These are phyloP conservation scores for Akanthomyces uredinophilus DNA, from an alignment of 2,329 filamentous ascomycete species.

Conservation along the genomic window DNA sequence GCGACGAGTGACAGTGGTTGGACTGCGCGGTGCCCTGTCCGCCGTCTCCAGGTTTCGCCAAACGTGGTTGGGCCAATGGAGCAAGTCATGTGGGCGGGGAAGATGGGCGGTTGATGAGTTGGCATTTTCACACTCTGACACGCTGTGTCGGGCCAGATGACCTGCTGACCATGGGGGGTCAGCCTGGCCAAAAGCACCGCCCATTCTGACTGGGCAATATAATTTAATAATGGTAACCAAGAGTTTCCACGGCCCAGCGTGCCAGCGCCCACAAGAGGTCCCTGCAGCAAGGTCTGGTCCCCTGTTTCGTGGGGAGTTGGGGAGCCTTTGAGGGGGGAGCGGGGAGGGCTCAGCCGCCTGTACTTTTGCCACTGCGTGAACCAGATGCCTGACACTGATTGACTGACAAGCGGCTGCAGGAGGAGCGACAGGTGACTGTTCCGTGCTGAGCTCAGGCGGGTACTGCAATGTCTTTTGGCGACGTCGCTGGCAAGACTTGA, in stretches of 20 bases:
- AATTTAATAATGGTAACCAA: too few relatives aligned
- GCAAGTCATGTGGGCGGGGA: slow-evolving; percentile 4
- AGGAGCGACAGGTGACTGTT: slow-evolving; percentile 2
- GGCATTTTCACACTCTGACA: slow-evolving; percentile 10
- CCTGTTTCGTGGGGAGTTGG: background rate
- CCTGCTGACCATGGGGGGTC: slow-evolving; percentile 4
- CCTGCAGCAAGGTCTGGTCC: background rate
- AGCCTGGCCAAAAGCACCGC: background rate
- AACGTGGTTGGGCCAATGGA: slow-evolving; percentile 9
- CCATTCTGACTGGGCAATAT: background rate
- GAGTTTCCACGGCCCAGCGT: too few relatives aligned
- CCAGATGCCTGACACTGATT: background rate
- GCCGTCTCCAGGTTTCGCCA: slow-evolving; percentile 1
- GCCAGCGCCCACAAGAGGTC: too few relatives aligned
- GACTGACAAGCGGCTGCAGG: background rate
- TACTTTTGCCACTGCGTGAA: background rate
- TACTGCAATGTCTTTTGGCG: too few relatives aligned
- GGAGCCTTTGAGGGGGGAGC: too few relatives aligned
- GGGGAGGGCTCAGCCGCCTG: background rate
- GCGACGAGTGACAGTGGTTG: background rate
- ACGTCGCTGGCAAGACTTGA: background rate
- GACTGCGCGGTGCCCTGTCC: background rate
- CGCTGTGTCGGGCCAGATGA: slow-evolving; percentile 10
- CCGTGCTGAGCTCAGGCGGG: background rate
- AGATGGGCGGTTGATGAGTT: slow-evolving; percentile 4